A percentile compares a stretch with the other conserved stretches of the same genome.
Evolutionary conservation across 176 grass and related monocot genomes (phyloP).

Genomic region (Carex kokanica): DNA sequence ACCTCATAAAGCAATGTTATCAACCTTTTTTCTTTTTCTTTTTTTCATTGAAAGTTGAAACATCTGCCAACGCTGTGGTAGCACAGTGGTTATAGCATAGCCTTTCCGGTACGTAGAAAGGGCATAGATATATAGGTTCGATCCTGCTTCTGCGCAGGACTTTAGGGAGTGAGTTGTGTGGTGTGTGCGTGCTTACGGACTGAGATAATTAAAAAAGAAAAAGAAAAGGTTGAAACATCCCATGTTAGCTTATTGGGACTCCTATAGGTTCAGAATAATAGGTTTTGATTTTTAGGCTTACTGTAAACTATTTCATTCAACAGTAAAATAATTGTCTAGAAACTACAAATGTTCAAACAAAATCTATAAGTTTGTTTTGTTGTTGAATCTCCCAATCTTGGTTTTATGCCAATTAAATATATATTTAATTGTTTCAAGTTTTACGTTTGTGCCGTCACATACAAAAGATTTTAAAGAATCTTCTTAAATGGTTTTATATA

Average conservation of each 20-base stretch:
- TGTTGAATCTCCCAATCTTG: background rate
- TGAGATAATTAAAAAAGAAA: no score
- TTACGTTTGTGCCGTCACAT: background rate
- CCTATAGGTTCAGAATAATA: no score
- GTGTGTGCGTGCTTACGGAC: no score
- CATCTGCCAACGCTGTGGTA: no score
- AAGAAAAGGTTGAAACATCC: no score
- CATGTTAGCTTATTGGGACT: no score
- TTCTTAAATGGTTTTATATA: background rate
- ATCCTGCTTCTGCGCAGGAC: no score
- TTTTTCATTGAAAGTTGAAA: background rate
- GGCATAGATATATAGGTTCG: no score
- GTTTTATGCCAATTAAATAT: background rate
- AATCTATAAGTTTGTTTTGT: background rate
- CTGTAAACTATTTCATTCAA: background rate
- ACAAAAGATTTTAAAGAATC: background rate
- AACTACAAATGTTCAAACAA: background rate
- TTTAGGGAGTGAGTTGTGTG: no score
- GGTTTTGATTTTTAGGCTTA: no score
- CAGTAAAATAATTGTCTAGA: background rate
- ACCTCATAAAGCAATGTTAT: background rate
- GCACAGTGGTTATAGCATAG: no score
- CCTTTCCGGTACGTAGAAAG: no score
- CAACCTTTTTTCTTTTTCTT: background rate
- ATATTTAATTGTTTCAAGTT: background rate